Conservation (phyloP, 1,284 basidiomycete genomes). For the Filobasidium uniguttulatum region DNA sequence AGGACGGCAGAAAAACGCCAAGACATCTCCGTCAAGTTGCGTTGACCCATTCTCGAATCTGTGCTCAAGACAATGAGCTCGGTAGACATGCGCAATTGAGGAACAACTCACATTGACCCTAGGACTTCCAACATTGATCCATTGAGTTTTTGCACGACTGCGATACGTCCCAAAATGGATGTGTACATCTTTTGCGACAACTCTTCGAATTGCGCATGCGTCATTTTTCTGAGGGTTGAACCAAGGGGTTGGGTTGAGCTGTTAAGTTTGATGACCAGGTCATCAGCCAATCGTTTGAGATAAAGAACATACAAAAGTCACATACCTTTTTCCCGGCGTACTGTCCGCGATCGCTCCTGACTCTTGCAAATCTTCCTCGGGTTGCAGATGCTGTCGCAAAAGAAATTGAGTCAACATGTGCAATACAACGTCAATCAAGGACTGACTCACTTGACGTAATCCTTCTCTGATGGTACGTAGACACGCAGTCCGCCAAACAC, state of each 20-base stretch:
- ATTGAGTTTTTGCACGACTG: no score
- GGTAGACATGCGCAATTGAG: no score
- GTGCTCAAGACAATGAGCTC: no score
- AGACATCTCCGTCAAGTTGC: no score
- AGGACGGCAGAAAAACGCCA: no score
- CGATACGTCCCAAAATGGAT: conserved; percentile 53
- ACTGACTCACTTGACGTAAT: conserved; percentile 35
- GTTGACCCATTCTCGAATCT: no score
- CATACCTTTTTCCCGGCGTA: conserved; percentile 35
- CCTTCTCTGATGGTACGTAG: conserved; percentile 47
- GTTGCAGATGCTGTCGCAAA: conserved; percentile 7
- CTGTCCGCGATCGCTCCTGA: conserved; percentile 6
- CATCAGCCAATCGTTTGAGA: conserved; percentile 1
- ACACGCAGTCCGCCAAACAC: conserved; percentile 57
- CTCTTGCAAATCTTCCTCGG: conserved; percentile 19
- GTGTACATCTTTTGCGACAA: conserved; percentile 52
- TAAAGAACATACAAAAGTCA: conserved; percentile 1
- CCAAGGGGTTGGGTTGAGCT: conserved; percentile 31
- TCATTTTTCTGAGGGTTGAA: conserved; percentile 51
- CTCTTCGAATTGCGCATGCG: conserved; percentile 54
- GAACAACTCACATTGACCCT: no score
- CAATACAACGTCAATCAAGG: neutral
- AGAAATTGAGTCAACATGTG: neutral
- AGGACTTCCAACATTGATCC: no score
- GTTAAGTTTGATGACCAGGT: no score